Evolutionary conservation across 495 filamentous ascomycete genomes (phyloP), one percentile per base, ranked within the genome.

Genomic region (Annulohypoxylon bovei): DNA sequence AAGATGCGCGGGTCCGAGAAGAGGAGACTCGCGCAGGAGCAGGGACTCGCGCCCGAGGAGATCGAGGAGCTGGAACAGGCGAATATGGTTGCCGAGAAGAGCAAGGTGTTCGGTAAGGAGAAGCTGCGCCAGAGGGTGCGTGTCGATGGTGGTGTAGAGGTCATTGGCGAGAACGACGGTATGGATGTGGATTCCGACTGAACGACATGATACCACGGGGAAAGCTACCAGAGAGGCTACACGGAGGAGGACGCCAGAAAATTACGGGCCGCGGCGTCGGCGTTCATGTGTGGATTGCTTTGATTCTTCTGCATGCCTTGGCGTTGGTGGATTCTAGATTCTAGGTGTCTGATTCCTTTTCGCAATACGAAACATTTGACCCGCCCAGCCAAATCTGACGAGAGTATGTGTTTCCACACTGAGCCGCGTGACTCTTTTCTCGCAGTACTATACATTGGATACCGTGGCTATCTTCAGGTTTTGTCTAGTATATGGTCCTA

Each of bases 121-220:
- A 85, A 85, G 83, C 76, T 85, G 71, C 89, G 89, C 80, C 82
- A 87, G 71, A 82, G 83, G 62, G 75, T 91, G 54, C 81, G 89
- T 76, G 88, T 90, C 71, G 88, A 90, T 73, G 90, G 90, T 22
- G 87, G 85, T 32, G 86, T 89, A 66, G 85, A 91, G 81, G 83
- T 88, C 72, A 68, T 82, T 25, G 76, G 77, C 57, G 80, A 80
- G 67, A 82, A 82, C 56, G 82, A 82, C 63, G 73, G 75, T 18
- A 92, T 93, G 89, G 89, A 92, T 76, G 81, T 90, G 76, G 90
- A 93, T 76, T 91, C 83, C 88, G 74, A 71, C 14, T 71, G 62
- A 46, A 42, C 50, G 42, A 59, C 62, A 52, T 57, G 54, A 37
- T 11, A 50, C 23, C 27, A 61, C 6, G 25, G 23, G 33, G 16